A percentile compares a stretch with the other conserved stretches of the same genome.
These are phyloP conservation scores for Triticum monococcum DNA, from an alignment of 176 grass and related monocot genomes.

Conservation along the genomic window DNA sequence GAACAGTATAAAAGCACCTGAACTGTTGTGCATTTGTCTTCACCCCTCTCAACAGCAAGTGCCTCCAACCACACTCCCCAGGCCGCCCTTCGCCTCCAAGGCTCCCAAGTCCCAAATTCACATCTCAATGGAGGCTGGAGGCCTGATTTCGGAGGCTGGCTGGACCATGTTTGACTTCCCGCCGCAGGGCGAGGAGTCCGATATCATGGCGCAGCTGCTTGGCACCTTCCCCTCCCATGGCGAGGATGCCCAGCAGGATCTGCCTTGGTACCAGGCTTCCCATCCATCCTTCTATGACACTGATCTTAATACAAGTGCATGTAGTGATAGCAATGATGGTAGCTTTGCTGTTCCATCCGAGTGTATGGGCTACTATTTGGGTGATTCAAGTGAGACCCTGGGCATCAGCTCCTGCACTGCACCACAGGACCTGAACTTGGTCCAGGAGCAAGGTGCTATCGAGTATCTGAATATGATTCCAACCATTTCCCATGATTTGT, in stretches of 20 bases:
- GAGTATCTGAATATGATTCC: slow-evolving; percentile 18
- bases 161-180: slow-evolving; percentile 47
- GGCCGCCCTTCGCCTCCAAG: slow-evolving; percentile 18
- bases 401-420: slow-evolving; percentile 14
- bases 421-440: slow-evolving; percentile 20
- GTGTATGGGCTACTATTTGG: slow-evolving; percentile 42
- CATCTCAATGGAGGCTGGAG: slow-evolving; percentile 59
- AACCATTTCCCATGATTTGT: slow-evolving; percentile 9
- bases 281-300: slow-evolving; percentile 30
- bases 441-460: slow-evolving; percentile 31
- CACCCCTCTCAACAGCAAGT: slow-evolving; percentile 36
- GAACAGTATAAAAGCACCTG: slow-evolving; percentile 62
- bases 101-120: slow-evolving; percentile 11
- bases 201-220: slow-evolving; percentile 57
- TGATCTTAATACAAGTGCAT: slow-evolving; percentile 18
- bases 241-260: slow-evolving; percentile 29
- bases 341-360: slow-evolving; percentile 31
- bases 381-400: slow-evolving; percentile 41
- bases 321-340: slow-evolving; percentile 22
- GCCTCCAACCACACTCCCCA: slow-evolving; percentile 32
- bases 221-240: slow-evolving; percentile 35
- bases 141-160: slow-evolving; percentile 40
- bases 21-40: slow-evolving; percentile 38
- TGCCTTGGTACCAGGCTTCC: slow-evolving; percentile 51
- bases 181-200: slow-evolving; percentile 42